Base-by-base conservation (phyloP, 805 yeast species). In the Blastobotrys robertii region DNA sequence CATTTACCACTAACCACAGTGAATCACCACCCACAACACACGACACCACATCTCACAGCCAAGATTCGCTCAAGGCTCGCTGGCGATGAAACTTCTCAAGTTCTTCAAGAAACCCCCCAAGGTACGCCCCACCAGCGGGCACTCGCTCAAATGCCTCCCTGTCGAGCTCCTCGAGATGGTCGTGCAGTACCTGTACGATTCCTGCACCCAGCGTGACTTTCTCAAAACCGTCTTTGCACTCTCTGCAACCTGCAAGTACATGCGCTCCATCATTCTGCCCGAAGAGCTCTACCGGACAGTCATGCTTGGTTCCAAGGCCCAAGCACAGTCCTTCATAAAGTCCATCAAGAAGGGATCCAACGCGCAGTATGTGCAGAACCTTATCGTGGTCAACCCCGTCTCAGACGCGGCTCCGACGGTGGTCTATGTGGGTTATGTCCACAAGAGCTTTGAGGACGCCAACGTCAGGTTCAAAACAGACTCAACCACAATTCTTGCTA, bases 321-420 rank as follows among this genome's bases (percentile, higher is more conserved):
- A 44, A 34, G 47, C 47, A n/a, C 28, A 19, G 10, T 16, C 16
- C 34, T 44, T 47, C 33, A 39, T 37, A 43, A 44, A 42, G 37
- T n/a, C 39, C 10, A n/a, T 14, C 33, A 39, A 39, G 32, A 42
- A 30, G n/a, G 30, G 38, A n/a, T 37, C 25, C 12, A 25, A 31
- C n/a, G 44, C 41, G 6, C 12, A 7, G 29, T 34, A 13, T 12
- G 33, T 41, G 29, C 14, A 34, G 28, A 41, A 38, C 3, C 13
- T 41, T 4, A 28, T 33, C 30, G 13, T 33, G 4, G 38, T 28
- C 15, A 38, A 35, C n/a, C 43, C 43, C 3, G 34, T 15, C 13
- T 25, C 22, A 7, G 41, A 38, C 15, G 25, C 25, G 4, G 25
- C 25, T 4, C 25, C 25, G 25, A 4, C 25, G 6, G 6, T 19